These are phyloP conservation scores for Fraxinus floribunda DNA, from an alignment of 305 asterid genomes.

Conservation along the genomic window DNA sequence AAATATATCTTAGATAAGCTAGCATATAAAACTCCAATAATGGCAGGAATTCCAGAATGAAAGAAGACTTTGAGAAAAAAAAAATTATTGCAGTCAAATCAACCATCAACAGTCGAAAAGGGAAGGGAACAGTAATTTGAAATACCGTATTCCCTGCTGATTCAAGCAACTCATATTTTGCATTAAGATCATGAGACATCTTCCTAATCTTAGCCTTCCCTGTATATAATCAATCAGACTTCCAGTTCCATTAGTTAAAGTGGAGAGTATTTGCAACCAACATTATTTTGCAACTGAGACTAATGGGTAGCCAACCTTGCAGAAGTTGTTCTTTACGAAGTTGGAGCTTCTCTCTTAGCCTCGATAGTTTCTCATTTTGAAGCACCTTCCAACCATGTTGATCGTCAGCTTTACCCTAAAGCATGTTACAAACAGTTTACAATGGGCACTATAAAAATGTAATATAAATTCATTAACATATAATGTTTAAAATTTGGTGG, in stretches of 20 bases:
- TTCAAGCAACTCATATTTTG: conserved; percentile 65
- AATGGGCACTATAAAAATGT: not conserved
- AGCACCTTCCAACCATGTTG: conserved; percentile 85
- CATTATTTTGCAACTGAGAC: conserved; percentile 14
- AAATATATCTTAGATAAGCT: conserved; percentile 18
- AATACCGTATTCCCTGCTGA: conserved; percentile 70
- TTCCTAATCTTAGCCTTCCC: conserved; percentile 71
- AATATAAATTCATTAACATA: not conserved
- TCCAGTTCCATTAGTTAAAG: conserved; percentile 22
- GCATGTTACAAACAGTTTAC: conserved; percentile 1
- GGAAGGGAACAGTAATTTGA: not conserved
- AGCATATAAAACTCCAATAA: conserved; percentile 17
- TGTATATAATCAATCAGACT: conserved; percentile 37
- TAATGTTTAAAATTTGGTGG: not conserved
- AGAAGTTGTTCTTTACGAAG: conserved; percentile 60
- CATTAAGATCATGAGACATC: conserved; percentile 64
- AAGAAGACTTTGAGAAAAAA: conserved; percentile 4
- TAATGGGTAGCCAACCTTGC: conserved; percentile 50
- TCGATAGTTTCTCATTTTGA: conserved; percentile 71
- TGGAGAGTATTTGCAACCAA: conserved; percentile 13
- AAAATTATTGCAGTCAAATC: conserved; percentile 10
- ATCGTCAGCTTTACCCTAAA: conserved; percentile 94
- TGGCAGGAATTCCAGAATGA: not conserved
- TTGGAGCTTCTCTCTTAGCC: conserved; percentile 72
- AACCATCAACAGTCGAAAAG: conserved; percentile 12